Evolutionary conservation across 257 asterid species (phyloP).

Genomic region (Pogostemon cablin): DNA sequence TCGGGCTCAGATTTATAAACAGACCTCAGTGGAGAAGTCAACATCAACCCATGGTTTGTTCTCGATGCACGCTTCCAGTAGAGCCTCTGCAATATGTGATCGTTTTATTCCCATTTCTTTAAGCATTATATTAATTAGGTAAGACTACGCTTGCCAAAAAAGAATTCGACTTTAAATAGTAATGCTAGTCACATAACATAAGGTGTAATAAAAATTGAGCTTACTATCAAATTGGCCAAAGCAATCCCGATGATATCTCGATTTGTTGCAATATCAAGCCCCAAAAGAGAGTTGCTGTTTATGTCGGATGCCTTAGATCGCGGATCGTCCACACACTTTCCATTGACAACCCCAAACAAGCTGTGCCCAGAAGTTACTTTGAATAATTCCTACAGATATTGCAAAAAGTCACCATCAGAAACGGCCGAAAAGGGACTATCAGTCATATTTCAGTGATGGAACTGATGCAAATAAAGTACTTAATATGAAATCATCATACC

Average conservation of each 20-base stretch:
- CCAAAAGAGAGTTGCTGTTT: conserved; percentile 71
- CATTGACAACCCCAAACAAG: conserved; percentile 80
- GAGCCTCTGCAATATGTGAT: conserved; percentile 71
- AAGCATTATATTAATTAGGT: conserved; percentile 21
- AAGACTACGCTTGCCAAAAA: background rate
- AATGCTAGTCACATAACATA: background rate
- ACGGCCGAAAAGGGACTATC: background rate
- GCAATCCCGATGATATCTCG: conserved; percentile 89
- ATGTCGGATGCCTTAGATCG: conserved; percentile 91
- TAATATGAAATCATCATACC: conserved; percentile 48
- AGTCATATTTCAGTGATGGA: background rate
- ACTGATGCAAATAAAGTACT: background rate
- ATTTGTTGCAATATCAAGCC: conserved; percentile 86
- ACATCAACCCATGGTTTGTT: conserved; percentile 75
- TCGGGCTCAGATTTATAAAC: conserved; percentile 53
- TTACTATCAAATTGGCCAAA: conserved; percentile 92
- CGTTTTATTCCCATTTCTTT: conserved; percentile 10
- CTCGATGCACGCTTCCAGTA: conserved; percentile 97
- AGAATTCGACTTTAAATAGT: background rate
- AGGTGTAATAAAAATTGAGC: conserved; percentile 32
- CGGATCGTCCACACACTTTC: conserved; percentile 91
- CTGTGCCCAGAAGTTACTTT: conserved; percentile 81
- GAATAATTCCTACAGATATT: conserved; percentile 70
- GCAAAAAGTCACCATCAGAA: conserved; percentile 17
- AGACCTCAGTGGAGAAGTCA: conserved; percentile 88